A percentile compares a stretch with the other conserved stretches of the same genome.
Conservation (phyloP, 805 yeast species). For the Kodamaea jinghongensis region DNA sequence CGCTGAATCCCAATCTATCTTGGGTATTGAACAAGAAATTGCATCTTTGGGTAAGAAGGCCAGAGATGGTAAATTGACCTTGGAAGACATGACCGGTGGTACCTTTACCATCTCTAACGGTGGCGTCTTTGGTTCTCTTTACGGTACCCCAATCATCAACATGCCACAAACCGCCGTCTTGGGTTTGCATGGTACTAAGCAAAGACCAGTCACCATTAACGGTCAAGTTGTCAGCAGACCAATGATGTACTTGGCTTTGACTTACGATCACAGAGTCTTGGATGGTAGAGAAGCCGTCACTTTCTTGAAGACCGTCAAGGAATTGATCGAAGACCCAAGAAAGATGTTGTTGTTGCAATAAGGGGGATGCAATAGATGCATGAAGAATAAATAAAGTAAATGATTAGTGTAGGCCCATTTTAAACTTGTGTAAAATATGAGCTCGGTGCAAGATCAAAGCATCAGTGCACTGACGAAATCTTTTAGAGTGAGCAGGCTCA, state of each 20-base stretch:
- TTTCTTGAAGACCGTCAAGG: slow-evolving; percentile 93
- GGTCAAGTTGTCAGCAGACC: slow-evolving; percentile 97
- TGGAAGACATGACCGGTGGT: slow-evolving; percentile 99
- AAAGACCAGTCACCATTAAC: slow-evolving; percentile 94
- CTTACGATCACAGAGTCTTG: slow-evolving; percentile 96
- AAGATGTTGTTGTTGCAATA: slow-evolving; percentile 68
- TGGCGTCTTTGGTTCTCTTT: slow-evolving; percentile 96
- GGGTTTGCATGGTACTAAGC: slow-evolving; percentile 96
- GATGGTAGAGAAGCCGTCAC: slow-evolving; percentile 99
- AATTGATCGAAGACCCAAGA: slow-evolving; percentile 97
- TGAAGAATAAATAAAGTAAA: no score
- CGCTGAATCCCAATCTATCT: slow-evolving; percentile 83
- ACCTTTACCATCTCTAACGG: slow-evolving; percentile 99
- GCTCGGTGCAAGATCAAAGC: no score
- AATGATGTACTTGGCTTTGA: slow-evolving; percentile 98
- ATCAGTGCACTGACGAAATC: no score
- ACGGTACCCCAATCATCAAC: slow-evolving; percentile 98
- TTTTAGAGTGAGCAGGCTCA: no score
- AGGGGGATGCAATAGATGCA: not conserved
- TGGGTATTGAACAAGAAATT: slow-evolving; percentile 89
- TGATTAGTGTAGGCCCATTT: no score
- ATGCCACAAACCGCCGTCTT: slow-evolving; percentile 97
- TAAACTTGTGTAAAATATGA: no score
- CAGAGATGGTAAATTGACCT: slow-evolving; percentile 91
- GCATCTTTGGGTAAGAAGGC: slow-evolving; percentile 82